These are phyloP conservation scores for Sarcocystis neurona DNA, from an alignment of 169 alveolate species.

Conservation along the genomic window DNA sequence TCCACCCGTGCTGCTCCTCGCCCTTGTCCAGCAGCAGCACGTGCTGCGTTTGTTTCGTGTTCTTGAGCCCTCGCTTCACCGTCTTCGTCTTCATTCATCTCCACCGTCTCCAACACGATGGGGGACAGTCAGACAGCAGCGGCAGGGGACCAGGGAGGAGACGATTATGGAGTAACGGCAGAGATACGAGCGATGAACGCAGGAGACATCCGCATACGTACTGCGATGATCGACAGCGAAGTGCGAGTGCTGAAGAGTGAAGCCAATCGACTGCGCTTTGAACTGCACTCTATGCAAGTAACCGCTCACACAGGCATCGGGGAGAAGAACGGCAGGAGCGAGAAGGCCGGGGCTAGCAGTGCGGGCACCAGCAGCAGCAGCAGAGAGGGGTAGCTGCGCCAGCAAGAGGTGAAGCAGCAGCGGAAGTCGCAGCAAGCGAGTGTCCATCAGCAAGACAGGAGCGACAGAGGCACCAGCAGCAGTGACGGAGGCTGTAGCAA, in stretches of 20 bases:
- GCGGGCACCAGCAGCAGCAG: too few species aligned
- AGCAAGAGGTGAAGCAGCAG: too few species aligned
- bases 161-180: conserved; percentile 69
- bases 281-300: conserved; percentile 63
- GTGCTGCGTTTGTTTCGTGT: neutral
- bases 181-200: conserved; percentile 66
- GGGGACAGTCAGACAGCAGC: neutral
- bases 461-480: too few species aligned
- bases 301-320: too few species aligned
- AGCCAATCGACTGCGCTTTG: conserved; percentile 51
- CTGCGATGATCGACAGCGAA: conserved; percentile 71
- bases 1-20: too few species aligned
- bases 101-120: neutral
- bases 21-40: too few species aligned
- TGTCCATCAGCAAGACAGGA: too few species aligned
- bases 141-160: conserved; percentile 63
- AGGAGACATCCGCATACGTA: conserved; percentile 65
- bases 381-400: too few species aligned
- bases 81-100: neutral
- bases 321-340: too few species aligned
- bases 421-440: too few species aligned
- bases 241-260: conserved; percentile 68
- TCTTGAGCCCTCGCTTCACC: neutral
- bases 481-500: too few species aligned
- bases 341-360: too few species aligned